These are phyloP conservation scores for Wickerhamiella kurtzmanii DNA, from an alignment of 805 yeast genomes.

Conservation along the genomic window DNA sequence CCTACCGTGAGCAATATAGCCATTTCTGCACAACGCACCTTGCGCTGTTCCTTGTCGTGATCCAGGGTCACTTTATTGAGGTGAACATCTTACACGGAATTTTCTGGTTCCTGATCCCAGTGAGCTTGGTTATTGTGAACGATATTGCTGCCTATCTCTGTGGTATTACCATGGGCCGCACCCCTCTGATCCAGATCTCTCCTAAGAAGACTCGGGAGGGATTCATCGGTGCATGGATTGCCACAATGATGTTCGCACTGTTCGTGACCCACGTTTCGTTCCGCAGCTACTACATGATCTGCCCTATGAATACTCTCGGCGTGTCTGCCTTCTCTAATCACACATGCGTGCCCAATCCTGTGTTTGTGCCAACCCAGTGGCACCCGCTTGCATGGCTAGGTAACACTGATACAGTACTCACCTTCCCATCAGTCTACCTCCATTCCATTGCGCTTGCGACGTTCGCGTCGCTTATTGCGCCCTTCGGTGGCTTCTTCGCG, in stretches of 20 bases:
- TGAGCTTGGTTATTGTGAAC: constrained; percentile 79
- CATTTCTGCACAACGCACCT: constrained; percentile 89
- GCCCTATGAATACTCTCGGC: constrained; percentile 57
- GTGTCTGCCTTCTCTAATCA: constrained; percentile 49
- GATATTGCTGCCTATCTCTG: constrained; percentile 94
- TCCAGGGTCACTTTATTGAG: constrained; percentile 87
- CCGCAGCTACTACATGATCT: constrained; percentile 61
- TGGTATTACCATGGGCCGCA: constrained; percentile 90
- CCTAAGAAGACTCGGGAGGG: constrained; percentile 98
- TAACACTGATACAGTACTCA: constrained; percentile 27
- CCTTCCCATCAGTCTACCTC: constrained; percentile 76
- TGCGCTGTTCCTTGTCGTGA: constrained; percentile 78
- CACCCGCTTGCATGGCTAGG: constrained; percentile 29
- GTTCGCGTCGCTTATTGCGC: constrained; percentile 93
- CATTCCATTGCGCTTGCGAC: constrained; percentile 79
- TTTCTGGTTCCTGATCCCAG: constrained; percentile 90
- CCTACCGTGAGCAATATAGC: constrained; percentile 81
- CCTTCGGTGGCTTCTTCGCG: constrained; percentile 97
- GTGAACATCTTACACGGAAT: constrained; percentile 80
- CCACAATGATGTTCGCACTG: constrained; percentile 67
- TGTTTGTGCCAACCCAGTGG: constrained; percentile 70
- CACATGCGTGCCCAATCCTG: constrained; percentile 74
- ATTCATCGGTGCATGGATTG: constrained; percentile 93
- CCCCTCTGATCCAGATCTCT: constrained; percentile 82
- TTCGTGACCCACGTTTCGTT: constrained; percentile 50